Percentiles rank a stretch among this genome's conserved stretches.
phyloP scores from a whole-genome alignment of 441 rosid species.

The Syzygium syzygioides region DNA sequence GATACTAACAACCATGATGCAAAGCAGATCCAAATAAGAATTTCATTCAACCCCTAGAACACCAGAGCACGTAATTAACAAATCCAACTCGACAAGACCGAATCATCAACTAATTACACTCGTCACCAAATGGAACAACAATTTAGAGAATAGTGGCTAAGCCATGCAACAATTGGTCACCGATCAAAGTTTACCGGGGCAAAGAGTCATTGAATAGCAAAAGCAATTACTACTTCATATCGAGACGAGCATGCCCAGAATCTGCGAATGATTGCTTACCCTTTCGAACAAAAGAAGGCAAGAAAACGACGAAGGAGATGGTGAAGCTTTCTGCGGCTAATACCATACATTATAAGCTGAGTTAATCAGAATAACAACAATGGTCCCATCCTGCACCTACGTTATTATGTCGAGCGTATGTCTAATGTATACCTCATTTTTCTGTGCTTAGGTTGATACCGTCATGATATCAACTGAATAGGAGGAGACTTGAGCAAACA shows the following conservation, averaged over 20 bases:
- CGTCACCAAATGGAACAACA: no score
- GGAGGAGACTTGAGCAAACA: background rate
- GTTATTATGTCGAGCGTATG: background rate
- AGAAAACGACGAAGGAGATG: background rate
- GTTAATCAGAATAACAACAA: background rate
- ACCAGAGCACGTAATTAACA: no score
- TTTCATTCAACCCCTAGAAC: no score
- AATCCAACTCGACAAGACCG: no score
- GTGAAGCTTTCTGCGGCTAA: background rate
- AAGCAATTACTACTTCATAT: background rate
- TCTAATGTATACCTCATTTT: no score
- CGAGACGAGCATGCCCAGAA: background rate
- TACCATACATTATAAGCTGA: background rate
- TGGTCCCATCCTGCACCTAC: background rate
- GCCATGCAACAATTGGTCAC: no score
- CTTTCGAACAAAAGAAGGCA: background rate
- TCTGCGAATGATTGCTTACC: background rate
- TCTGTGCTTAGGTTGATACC: background rate
- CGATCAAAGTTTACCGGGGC: background rate
- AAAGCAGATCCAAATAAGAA: no score
- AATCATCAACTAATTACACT: no score
- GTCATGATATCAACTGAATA: background rate
- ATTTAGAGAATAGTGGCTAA: no score
- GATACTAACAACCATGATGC: no score
- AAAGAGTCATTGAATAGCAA: background rate